phyloP scores from a whole-genome alignment of 257 asterid species.

The Cinchona pubescens region DNA sequence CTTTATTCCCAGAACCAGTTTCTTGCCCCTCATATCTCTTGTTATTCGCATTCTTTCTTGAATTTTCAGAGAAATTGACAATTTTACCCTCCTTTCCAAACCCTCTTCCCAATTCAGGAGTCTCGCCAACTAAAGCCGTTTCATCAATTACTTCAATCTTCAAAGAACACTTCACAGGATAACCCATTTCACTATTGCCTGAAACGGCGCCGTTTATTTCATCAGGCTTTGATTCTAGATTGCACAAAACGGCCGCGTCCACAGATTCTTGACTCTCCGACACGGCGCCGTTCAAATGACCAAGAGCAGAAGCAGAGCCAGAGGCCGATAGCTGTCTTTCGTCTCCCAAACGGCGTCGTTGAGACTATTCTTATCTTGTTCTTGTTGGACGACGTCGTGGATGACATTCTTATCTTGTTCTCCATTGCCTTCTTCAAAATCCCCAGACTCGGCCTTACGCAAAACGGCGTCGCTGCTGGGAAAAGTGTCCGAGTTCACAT shows the following conservation, averaged over 20 bases:
- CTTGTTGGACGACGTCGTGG: not conserved
- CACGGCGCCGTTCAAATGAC: not conserved
- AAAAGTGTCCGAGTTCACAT: not conserved
- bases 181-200: constrained; percentile 27
- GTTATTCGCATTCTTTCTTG: not conserved
- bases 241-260: not conserved
- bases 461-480: not conserved
- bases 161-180: constrained; percentile 35
- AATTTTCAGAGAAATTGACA: not conserved
- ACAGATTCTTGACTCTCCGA: not conserved
- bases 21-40: not conserved
- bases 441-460: not conserved
- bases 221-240: not conserved
- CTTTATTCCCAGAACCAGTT: constrained; percentile 23
- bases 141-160: constrained; percentile 38
- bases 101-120: not conserved
- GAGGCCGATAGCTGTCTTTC: not conserved
- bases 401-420: not conserved
- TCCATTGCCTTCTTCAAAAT: not conserved
- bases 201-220: not conserved
- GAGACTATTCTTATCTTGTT: not conserved
- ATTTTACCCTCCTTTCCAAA: not conserved
- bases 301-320: too few relatives aligned
- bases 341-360: not conserved
- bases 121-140: constrained; percentile 31